phyloP scores from a whole-genome alignment of 495 filamentous ascomycete genomes.

The Thermothielavioides terrestris region DNA sequence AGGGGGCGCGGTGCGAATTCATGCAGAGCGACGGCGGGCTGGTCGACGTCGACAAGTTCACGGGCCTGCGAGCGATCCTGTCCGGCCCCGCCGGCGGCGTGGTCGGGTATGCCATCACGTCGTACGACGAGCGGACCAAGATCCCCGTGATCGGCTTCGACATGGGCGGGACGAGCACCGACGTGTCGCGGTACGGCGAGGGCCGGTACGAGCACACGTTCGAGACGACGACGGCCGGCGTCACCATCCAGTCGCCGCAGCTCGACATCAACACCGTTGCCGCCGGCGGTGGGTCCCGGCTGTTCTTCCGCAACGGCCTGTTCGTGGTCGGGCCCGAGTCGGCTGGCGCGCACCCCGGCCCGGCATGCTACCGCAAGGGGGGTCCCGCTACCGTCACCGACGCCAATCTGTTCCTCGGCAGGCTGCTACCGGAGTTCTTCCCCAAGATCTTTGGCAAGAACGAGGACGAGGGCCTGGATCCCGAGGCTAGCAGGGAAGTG shows the following conservation, averaged over 20 bases:
- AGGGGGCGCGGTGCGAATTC: constrained; percentile 65
- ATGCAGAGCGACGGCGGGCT: constrained; percentile 82
- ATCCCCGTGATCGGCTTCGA: constrained; percentile 95
- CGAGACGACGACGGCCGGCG: constrained; percentile 91
- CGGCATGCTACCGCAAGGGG: constrained; percentile 90
- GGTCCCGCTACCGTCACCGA: constrained; percentile 90
- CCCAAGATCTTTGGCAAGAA: constrained; percentile 93
- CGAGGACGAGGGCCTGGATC: constrained; percentile 80
- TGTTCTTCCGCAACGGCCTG: constrained; percentile 85
- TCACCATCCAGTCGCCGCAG: constrained; percentile 90
- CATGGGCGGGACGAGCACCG: constrained; percentile 90
- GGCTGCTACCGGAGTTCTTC: constrained; percentile 88
- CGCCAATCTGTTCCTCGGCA: constrained; percentile 82
- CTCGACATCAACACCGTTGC: constrained; percentile 98
- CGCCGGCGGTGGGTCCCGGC: constrained; percentile 81
- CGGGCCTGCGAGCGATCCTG: constrained; percentile 65
- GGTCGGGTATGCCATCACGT: constrained; percentile 91
- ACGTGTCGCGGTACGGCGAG: constrained; percentile 82
- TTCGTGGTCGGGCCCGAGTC: constrained; percentile 97
- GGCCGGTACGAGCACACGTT: constrained; percentile 95
- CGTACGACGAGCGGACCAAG: constrained; percentile 76
- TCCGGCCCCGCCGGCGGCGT: constrained; percentile 77
- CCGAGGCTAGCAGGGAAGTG: constrained; percentile 62
- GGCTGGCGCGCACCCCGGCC: constrained; percentile 85
- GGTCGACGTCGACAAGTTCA: constrained; percentile 67